Base-by-base conservation (phyloP, 2,329 filamentous ascomycete species). In the Pezicula rhizophila region DNA sequence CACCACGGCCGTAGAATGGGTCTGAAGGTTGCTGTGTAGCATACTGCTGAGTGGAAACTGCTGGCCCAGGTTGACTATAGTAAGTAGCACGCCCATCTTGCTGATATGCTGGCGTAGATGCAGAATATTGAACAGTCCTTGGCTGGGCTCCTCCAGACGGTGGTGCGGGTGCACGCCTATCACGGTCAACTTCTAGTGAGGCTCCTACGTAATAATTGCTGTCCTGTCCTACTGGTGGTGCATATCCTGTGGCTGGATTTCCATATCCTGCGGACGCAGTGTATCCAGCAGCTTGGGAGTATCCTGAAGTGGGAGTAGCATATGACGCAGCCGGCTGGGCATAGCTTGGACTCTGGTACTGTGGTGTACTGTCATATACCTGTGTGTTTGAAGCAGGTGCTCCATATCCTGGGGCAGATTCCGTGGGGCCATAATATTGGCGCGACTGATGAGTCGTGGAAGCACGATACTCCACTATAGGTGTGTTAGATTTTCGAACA, bases 1-100 rank as follows among this genome's bases (percentile, higher is more conserved):
- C 74, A 78, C 79, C 78, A 73, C 79, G 79, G 69, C 77, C 77
- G 57, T 76, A 79, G 55, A 75, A 74, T 41, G 77, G 68, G 64
- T 80, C 78, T 62, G 69, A 63, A 52, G 75, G 70, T 60, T 76
- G 75, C 20, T 57, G 48, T 5, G 56, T 25, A 56, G 60, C 60
- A 56, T 69, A 68, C 40, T 68, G 61, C 46, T 64, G 58, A 52
- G 70, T 70, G 33, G 68, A 61, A 52, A 60, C 60, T 45, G 61
- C 56, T 57, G 52, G 59, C 60, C 51, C 70, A 64, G 58, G 65
- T 65, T 48, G 63, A 52, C 57, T 64, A 65, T 56, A 56, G 47
- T 57, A 56, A 50, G 34, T 42, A 37, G 37, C 42, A 45, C 53
- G 47, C 14, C 34, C 20, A 45, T 56, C 50, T 25, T 58, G 54